These are phyloP conservation scores for Sarocladiaceae sp. DNA, from an alignment of 2,329 filamentous ascomycete genomes.

Conservation along the genomic window DNA sequence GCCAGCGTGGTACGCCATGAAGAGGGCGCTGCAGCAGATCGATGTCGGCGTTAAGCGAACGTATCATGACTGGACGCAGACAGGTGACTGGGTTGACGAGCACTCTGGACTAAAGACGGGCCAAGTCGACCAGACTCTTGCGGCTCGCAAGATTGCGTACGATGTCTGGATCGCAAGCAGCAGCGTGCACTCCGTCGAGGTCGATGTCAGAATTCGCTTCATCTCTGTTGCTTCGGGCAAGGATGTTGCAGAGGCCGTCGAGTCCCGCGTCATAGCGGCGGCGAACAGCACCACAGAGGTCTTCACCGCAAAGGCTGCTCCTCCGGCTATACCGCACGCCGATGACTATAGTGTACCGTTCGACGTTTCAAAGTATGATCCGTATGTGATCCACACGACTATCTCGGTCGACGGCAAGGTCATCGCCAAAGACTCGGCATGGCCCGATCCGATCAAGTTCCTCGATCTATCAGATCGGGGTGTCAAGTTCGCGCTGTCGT, in stretches of 20 bases:
- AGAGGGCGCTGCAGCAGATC: constrained; percentile 51
- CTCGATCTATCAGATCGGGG: constrained; percentile 40
- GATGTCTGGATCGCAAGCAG: constrained; percentile 39
- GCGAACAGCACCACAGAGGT: constrained; percentile 35
- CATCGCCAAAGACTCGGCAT: constrained; percentile 44
- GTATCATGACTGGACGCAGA: constrained; percentile 35
- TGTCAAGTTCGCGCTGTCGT: constrained; percentile 26
- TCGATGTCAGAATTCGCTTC: constrained; percentile 27
- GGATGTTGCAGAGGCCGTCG: constrained; percentile 23
- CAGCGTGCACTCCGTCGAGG: constrained; percentile 19
- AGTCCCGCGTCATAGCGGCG: constrained; percentile 18
- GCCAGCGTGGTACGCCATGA: constrained; percentile 47
- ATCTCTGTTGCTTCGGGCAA: constrained; percentile 34
- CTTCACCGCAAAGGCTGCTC: constrained; percentile 15
- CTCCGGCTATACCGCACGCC: constrained; percentile 7
- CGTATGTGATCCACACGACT: constrained; percentile 41
- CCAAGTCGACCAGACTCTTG: constrained; percentile 33
- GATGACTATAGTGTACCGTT: constrained; percentile 17
- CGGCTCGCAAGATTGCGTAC: constrained; percentile 26
- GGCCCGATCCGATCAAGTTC: constrained; percentile 59
- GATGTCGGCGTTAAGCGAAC: constrained; percentile 48
- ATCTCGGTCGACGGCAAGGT: constrained; percentile 29
- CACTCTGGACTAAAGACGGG: constrained; percentile 22
- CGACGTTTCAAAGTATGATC: constrained; percentile 30
- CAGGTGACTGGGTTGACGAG: constrained; percentile 13